These are phyloP conservation scores for Aspergillus hortae DNA, from an alignment of 2,329 filamentous ascomycete genomes.

Conservation along the genomic window DNA sequence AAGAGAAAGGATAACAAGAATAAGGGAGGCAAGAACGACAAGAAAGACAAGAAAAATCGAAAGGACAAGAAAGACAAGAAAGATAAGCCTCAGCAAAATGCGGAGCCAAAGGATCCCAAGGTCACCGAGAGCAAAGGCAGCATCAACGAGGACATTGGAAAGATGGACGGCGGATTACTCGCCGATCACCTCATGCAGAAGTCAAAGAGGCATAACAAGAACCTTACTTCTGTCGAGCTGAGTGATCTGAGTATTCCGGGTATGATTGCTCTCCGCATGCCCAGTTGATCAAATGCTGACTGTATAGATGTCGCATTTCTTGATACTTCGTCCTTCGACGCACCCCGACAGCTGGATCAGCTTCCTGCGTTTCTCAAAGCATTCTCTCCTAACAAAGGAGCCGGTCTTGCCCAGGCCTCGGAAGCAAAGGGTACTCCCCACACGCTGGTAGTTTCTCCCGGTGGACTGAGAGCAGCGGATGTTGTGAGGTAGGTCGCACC, in stretches of 20 bases:
- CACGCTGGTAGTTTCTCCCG: conserved; percentile 81
- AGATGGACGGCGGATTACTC: conserved; percentile 77
- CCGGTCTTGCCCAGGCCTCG: conserved; percentile 61
- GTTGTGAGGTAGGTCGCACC: conserved; percentile 59
- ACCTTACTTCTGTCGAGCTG: conserved; percentile 79
- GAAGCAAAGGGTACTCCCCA: conserved; percentile 72
- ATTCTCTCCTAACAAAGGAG: conserved; percentile 51
- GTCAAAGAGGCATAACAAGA: conserved; percentile 71
- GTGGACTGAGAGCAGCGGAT: conserved; percentile 82
- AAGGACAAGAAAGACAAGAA: conserved; percentile 19
- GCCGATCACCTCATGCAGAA: conserved; percentile 83
- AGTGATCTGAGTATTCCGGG: conserved; percentile 77
- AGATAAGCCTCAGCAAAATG: conserved; percentile 21
- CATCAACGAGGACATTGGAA: conserved; percentile 74
- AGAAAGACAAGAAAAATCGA: conserved; percentile 14
- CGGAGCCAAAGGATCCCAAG: conserved; percentile 22
- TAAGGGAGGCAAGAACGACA: conserved; percentile 53
- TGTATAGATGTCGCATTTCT: conserved; percentile 66
- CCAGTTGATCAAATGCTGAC: conserved; percentile 6
- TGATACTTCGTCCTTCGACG: conserved; percentile 73
- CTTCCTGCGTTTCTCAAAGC: conserved; percentile 75
- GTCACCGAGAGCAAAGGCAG: conserved; percentile 62
- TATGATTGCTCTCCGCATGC: conserved; percentile 36
- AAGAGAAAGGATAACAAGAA: conserved; percentile 23
- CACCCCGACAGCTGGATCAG: conserved; percentile 65